Conservation (phyloP, 768 basidiomycete genomes). For the Suillus placidus region DNA sequence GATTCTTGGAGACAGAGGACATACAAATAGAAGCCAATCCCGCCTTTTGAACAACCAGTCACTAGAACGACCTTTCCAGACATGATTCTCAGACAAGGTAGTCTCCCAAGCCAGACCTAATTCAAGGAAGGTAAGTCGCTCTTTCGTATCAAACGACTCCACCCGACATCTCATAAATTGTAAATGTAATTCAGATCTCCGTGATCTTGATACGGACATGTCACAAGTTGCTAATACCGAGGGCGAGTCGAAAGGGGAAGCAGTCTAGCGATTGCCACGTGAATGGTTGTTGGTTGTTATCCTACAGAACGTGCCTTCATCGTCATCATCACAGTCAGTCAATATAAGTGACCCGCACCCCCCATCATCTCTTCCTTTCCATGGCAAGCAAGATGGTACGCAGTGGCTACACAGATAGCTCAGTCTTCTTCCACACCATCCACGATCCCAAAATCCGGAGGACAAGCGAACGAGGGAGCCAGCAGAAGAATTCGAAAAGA, state of each 20-base stretch:
- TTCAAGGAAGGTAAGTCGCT: neutral
- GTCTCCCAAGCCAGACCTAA: neutral
- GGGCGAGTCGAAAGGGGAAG: conserved; percentile 19
- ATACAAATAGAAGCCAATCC: conserved; percentile 71
- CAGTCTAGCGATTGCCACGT: neutral
- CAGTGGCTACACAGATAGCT: neutral
- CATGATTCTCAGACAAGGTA: neutral
- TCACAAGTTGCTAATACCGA: neutral
- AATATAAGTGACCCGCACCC: neutral
- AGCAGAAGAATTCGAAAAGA: conserved; percentile 19
- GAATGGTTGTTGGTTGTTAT: neutral
- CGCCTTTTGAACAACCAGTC: conserved; percentile 74
- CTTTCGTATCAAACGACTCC: neutral
- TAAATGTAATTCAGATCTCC: neutral
- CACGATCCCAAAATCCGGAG: conserved; percentile 15
- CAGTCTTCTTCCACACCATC: neutral
- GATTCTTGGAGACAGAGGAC: conserved; percentile 11
- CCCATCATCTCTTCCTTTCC: neutral
- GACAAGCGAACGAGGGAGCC: conserved; percentile 28
- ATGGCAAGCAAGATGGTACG: neutral
- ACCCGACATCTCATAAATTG: neutral
- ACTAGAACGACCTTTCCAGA: conserved; percentile 56
- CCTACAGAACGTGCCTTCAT: neutral
- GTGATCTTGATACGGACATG: neutral
- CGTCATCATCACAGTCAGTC: neutral